A percentile compares a stretch with the other conserved stretches of the same genome.
Evolutionary conservation across 1,139 yeast genomes (phyloP).

Genomic region (Williopsis jadinii): DNA sequence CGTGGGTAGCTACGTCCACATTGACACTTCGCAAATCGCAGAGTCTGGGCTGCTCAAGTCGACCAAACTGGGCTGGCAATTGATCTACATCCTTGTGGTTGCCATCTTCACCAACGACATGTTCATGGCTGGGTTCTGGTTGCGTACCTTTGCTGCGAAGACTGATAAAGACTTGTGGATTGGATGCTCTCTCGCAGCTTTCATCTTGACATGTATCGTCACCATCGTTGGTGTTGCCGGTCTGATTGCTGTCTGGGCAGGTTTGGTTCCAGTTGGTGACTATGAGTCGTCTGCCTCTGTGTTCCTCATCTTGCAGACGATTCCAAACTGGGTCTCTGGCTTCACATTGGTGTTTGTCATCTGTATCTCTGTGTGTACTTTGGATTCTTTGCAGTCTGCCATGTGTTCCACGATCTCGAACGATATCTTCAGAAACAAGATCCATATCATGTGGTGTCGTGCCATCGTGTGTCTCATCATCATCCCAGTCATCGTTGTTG

Average conservation of each 20-base stretch:
- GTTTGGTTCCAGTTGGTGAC: conserved; percentile 50
- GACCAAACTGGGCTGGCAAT: conserved; percentile 80
- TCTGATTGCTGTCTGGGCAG: conserved; percentile 86
- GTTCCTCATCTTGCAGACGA: conserved; percentile 56
- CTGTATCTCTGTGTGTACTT: conserved; percentile 76
- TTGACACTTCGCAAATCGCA: conserved; percentile 56
- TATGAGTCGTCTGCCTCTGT: conserved; percentile 51
- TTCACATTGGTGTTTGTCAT: conserved; percentile 71
- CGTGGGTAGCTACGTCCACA: conserved; percentile 69
- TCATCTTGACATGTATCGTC: conserved; percentile 55
- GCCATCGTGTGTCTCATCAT: conserved; percentile 66
- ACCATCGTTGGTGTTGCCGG: conserved; percentile 80
- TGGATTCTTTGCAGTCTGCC: conserved; percentile 86
- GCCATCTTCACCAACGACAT: conserved; percentile 89
- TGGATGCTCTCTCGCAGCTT: conserved; percentile 70
- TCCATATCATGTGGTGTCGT: conserved; percentile 61
- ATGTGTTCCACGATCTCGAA: conserved; percentile 84
- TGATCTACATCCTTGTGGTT: conserved; percentile 72
- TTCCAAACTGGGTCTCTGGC: conserved; percentile 89
- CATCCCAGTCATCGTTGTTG: conserved; percentile 81
- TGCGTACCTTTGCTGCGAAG: conserved; percentile 85
- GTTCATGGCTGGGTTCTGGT: conserved; percentile 90
- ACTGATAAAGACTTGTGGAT: conserved; percentile 68
- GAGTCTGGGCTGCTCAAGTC: conserved; percentile 60
- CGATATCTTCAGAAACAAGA: conserved; percentile 78